phyloP scores from a whole-genome alignment of 192 early-diverging fungal species.

The Coemansia sp. region DNA sequence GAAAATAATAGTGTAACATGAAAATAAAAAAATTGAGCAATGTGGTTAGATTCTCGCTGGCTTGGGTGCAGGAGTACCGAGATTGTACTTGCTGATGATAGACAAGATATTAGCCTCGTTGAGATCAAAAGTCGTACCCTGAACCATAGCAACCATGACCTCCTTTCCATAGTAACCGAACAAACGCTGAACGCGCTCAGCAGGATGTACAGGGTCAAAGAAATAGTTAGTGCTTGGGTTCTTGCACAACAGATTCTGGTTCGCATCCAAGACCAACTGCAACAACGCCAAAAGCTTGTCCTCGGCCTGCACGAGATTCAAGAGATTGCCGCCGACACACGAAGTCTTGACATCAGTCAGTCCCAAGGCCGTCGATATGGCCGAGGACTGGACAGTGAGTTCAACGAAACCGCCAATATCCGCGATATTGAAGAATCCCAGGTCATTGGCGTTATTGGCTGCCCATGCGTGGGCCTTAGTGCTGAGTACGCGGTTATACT shows the following conservation, averaged over 20 bases:
- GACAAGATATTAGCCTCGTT: constrained; percentile 28
- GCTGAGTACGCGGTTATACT: constrained; percentile 28
- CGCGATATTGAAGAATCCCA: constrained; percentile 24
- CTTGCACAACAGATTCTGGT: constrained; percentile 38
- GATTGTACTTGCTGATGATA: constrained; percentile 32
- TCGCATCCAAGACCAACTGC: constrained; percentile 32
- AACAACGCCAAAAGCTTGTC: constrained; percentile 47
- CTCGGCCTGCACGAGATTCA: constrained; percentile 42
- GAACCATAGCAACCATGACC: constrained; percentile 13
- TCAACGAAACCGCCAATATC: constrained; percentile 47
- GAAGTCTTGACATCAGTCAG: constrained; percentile 35
- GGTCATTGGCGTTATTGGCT: constrained; percentile 17
- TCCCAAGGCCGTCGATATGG: constrained; percentile 27
- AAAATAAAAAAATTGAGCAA: neutral
- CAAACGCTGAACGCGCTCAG: constrained; percentile 44
- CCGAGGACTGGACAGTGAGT: constrained; percentile 21
- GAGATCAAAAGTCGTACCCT: constrained; percentile 19
- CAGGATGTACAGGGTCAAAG: constrained; percentile 50
- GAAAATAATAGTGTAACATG: neutral
- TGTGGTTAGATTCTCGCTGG: constrained; percentile 12
- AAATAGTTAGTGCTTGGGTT: constrained; percentile 47
- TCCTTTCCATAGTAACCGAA: constrained; percentile 46
- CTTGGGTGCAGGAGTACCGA: constrained; percentile 35
- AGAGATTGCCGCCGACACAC: constrained; percentile 43
- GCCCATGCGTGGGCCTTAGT: constrained; percentile 31